Base-by-base conservation (phyloP, 768 basidiomycete species). In the Porphyrellus cyaneotinctus region DNA sequence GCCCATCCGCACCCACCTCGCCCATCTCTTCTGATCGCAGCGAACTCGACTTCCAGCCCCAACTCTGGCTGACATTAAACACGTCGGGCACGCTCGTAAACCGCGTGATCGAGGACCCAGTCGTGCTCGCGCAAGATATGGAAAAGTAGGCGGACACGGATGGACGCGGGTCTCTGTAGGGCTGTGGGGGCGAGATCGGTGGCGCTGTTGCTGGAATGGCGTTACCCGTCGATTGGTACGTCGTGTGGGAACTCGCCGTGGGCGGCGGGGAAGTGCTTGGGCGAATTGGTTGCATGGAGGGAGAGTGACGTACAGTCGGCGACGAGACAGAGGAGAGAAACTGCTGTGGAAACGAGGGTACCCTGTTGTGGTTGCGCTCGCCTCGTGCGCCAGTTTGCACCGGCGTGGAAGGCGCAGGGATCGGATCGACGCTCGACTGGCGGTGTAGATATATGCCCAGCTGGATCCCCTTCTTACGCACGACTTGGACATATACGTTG, bases 371-470 rank as follows among this genome's bases (percentile, higher is more conserved):
- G 68, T 62, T 43, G 47, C 60, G 58, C 45, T 64, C 68, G 17
- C 43, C 56, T 33, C 62, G 57, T 28, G 36, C 12, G 13, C 70
- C 55, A 9, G 74, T 72, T 52, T 60, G 50, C 47, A 58, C 64
- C 11, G 85, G 86, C 2, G 78, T 72, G 32, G 88, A 89, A n/a
- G 82, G 69, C 0, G 78, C 71, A n/a, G 91, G 90, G 31, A 93
- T 78, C 9, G 85, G 80, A 57, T 94, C 91, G 26, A 90, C 78
- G 49, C 75, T 84, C 20, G 85, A 87, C 67, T 95, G 92, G 9
- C 94, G 79, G 64, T 94, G 91, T 2, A 95, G 76, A 62, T 95
- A 95, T 28, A 95, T 82, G 1, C 94, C 94, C 2, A 95, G 75
- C 62, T 97, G 93, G 3, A 75, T 62, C 23, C 75, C 76, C 67